Base-by-base conservation (phyloP, 2,329 filamentous ascomycete genomes). In the Aspergillus ochraceus region DNA sequence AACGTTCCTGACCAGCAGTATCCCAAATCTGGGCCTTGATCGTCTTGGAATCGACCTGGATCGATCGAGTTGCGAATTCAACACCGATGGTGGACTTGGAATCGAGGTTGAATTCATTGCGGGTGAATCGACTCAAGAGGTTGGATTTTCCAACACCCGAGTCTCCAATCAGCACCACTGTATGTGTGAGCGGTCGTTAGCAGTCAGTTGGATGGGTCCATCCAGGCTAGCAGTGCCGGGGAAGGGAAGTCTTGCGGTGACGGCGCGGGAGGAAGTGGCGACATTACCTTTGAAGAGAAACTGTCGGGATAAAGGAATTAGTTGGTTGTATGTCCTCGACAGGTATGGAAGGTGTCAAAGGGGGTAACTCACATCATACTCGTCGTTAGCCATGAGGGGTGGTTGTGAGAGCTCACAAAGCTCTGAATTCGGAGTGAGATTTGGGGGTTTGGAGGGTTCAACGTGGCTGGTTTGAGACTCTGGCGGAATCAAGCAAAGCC, bases 1-100 rank as follows among this genome's bases (percentile, higher is more conserved):
- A 99, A 78, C 95, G 90, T 82, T 99, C 95, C 83, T 99, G 95
- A 69, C 95, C 95, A 68, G 95, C 95, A 60, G 95, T 99, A 84
- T 99, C 95, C 95, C 96, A 99, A 74, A 99, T 99, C 84, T 99
- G 95, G 71, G 95, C 95, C 86, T 99, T 99, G 88, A 99, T 99
- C 66, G 95, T 99, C 87, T 99, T 99, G 76, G 91, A 90, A 81
- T 99, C 95, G 74, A 99, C 95, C 81, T 98, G 94, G 77, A 99
- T 99, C 69, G 92, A 97, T 66, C 95, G 89, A 70, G 95, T 99
- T 72, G 96, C 95, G 78, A 99, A 99, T 82, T 99, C 95, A 79
- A 99, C 95, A 73, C 95, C 95, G 81, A 99, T 99, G 71, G 95
- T 99, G 66, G 95, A 98, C 88, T 99, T 98, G 79, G 94, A 96